Evolutionary conservation across 1,284 basidiomycete genomes (phyloP).

Genomic region (Peniophora sp.): DNA sequence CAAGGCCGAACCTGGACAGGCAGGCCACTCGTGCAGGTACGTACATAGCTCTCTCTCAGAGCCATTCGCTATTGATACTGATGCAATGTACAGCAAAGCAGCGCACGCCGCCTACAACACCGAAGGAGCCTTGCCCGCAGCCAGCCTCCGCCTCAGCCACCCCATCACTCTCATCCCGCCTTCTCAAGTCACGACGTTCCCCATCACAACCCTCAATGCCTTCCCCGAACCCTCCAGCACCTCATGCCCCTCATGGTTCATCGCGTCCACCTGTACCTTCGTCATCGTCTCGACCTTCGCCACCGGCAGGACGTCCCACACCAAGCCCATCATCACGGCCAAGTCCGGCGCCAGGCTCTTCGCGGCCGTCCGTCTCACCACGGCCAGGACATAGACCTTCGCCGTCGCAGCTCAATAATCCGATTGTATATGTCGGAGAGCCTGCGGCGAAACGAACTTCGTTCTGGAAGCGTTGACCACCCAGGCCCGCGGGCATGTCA

Average conservation of each 20-base stretch:
- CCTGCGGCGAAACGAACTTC: background rate
- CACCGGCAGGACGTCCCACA: background rate
- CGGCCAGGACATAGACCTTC: background rate
- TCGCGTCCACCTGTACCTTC: background rate
- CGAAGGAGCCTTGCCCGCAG: background rate
- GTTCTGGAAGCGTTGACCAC: background rate
- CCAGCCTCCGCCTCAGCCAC: background rate
- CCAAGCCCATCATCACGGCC: background rate
- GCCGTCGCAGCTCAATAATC: background rate
- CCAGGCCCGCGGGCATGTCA: no score
- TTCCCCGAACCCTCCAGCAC: background rate
- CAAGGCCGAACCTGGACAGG: conserved; percentile 13
- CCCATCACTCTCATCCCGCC: background rate
- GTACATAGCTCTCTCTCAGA: background rate
- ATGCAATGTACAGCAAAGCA: background rate
- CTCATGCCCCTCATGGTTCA: background rate
- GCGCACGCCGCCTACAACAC: background rate
- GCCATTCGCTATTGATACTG: background rate
- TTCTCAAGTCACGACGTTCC: background rate
- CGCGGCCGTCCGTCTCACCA: background rate
- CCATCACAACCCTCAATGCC: background rate
- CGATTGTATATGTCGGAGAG: background rate
- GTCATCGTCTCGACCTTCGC: background rate
- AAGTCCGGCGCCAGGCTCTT: background rate
- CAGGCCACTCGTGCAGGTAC: background rate